Base-by-base conservation (phyloP, 768 basidiomycete genomes). In the Lactarius trivialis region DNA sequence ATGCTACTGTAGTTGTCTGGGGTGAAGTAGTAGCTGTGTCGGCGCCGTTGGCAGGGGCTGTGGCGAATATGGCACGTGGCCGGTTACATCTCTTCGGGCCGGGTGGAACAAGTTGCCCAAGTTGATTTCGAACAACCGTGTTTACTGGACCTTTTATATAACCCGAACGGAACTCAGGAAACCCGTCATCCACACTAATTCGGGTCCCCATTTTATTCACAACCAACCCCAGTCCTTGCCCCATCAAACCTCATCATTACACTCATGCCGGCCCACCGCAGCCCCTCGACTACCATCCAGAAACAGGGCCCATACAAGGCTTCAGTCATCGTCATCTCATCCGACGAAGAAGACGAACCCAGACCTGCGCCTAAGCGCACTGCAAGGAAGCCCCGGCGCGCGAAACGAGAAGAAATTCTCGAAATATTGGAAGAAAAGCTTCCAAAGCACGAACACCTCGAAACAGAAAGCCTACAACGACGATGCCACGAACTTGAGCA, bases 271-370 rank as follows among this genome's bases (percentile, higher is more conserved):
- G 53, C 58, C 33, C 48, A 55, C 34, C 63, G 63, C 24, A 54
- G 32, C 45, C 17, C 63, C 1, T 59, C 51, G 32, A 52, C 58
- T 17, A 28, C 12, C 14, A 9, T 32, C 55, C 62, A 55, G 24
- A 3, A 54, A 37, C 21, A 49, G 19, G 48, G 4, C 2, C 63
- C 58, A 3, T 56, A 60, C 37, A 60, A 60, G 32, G 17, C 45
- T 6, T 39, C 58, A 21, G 37, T 57, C 19, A 65, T 65, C 30
- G 61, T 65, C 17, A 65, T 65, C 28, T 65, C 64, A 34, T 65
- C 64, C 9, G 64, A 65, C 24, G 60, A 61, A 26, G 64, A 65
- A 3, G 64, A 54, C 2, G 55, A 63, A 19, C 64, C 50, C 8
- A 17, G 24, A 21, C 33, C 55, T 5, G 24, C 21, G 7, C 33